phyloP scores from a whole-genome alignment of 768 basidiomycete genomes.

The Dioszegia hungarica region DNA sequence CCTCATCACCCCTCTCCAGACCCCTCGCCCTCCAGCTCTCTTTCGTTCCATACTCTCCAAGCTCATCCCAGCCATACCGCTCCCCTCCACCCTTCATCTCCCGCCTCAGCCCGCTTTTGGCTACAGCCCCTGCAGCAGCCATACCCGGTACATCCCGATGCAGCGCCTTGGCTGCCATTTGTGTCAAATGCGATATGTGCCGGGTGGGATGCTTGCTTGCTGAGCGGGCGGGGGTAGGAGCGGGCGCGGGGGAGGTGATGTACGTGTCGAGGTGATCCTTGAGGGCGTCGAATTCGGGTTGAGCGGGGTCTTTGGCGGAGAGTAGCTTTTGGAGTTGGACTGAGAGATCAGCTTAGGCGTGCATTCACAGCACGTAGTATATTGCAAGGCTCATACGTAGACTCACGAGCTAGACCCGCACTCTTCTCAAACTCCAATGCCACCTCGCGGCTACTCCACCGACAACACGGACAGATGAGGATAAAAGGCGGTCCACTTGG shows the following conservation, averaged over 20 bases:
- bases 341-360: conserved; percentile 44
- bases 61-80: conserved; percentile 37
- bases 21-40: conserved; percentile 30
- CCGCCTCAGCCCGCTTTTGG: neutral
- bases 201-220: conserved; percentile 2
- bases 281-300: conserved; percentile 81
- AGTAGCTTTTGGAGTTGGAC: conserved; percentile 87
- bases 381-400: neutral
- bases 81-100: conserved; percentile 9
- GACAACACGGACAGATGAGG: conserved; percentile 83
- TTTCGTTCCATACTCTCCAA: conserved; percentile 34
- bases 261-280: conserved; percentile 97
- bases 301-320: conserved; percentile 67
- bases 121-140: conserved; percentile 15
- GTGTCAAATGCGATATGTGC: conserved; percentile 52
- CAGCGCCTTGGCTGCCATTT: conserved; percentile 81
- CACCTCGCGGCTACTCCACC: conserved; percentile 90
- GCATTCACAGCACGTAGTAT: neutral
- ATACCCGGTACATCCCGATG: conserved; percentile 63
- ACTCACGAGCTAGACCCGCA: conserved; percentile 83
- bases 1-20: conserved; percentile 46
- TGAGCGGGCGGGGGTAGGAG: conserved; percentile 4
- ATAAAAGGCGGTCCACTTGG: conserved; percentile 72
- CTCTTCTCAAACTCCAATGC: conserved; percentile 94
- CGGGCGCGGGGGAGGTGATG: conserved; percentile 56